A percentile compares a stretch with the other conserved stretches of the same genome.
Conservation (phyloP, 148 eudicot genomes). For the Euryodendron excelsum region DNA sequence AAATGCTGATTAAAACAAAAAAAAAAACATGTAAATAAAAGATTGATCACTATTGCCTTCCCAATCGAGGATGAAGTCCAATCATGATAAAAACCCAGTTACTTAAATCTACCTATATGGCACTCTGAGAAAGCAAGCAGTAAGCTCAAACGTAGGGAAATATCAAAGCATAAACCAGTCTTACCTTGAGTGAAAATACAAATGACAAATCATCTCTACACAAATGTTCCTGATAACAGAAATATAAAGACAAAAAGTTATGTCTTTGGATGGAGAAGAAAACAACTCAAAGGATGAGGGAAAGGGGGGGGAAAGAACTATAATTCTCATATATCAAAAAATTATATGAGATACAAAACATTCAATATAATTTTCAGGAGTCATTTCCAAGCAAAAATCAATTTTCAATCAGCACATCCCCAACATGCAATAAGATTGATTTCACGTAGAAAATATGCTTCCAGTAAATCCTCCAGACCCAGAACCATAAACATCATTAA, state of each 20-base stretch:
- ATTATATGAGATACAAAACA: not conserved
- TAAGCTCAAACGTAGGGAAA: not conserved
- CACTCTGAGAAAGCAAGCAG: conserved; percentile 4
- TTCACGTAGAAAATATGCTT: conserved; percentile 4
- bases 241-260: conserved; percentile 6
- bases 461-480: not conserved
- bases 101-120: not conserved
- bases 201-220: conserved; percentile 81
- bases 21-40: not conserved
- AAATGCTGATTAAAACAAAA: not conserved
- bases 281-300: not conserved
- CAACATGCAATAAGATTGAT: not conserved
- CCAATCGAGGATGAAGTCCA: not conserved
- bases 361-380: not conserved
- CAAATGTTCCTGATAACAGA: conserved; percentile 68
- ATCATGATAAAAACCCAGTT: not conserved
- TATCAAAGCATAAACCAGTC: conserved; percentile 8
- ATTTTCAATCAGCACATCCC: not conserved
- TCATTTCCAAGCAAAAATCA: not conserved
- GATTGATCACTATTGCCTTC: not conserved
- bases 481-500: not conserved
- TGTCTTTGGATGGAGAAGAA: not conserved
- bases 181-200: conserved; percentile 82
- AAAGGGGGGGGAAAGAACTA: too few relatives aligned
- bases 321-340: too few relatives aligned